These are phyloP conservation scores for Myxozyma melibiosi DNA, from an alignment of 805 yeast genomes.

Conservation along the genomic window DNA sequence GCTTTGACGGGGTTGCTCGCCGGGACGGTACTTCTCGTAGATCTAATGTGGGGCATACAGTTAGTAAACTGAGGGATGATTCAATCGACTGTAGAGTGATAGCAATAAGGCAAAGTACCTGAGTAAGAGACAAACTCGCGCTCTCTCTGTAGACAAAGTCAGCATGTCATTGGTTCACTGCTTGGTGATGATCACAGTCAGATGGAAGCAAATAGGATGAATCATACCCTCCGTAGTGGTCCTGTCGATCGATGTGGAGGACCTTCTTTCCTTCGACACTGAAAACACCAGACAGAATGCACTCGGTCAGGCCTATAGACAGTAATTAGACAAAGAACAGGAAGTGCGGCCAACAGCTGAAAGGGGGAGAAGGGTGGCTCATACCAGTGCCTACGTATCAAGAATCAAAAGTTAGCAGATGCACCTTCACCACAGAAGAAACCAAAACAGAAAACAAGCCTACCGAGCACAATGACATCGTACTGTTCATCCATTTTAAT, in stretches of 20 bases:
- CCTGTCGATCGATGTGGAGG: slow-evolving; percentile 92
- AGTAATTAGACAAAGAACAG: background rate
- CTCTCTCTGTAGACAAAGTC: slow-evolving; percentile 60
- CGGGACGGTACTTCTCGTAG: slow-evolving; percentile 85
- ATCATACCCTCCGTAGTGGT: slow-evolving; percentile 79
- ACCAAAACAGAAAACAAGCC: slow-evolving; percentile 28
- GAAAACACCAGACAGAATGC: slow-evolving; percentile 87
- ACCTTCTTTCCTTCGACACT: slow-evolving; percentile 99
- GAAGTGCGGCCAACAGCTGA: background rate
- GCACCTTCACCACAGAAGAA: background rate
- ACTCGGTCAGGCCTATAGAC: slow-evolving; percentile 83
- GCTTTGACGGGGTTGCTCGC: slow-evolving; percentile 60
- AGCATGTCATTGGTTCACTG: background rate
- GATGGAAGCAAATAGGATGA: background rate
- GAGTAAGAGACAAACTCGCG: slow-evolving; percentile 76
- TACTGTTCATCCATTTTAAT: slow-evolving; percentile 83
- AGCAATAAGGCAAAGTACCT: slow-evolving; percentile 39
- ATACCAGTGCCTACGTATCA: slow-evolving; percentile 41
- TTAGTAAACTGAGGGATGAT: background rate
- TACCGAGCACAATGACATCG: slow-evolving; percentile 94
- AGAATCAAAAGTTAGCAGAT: slow-evolving; percentile 3
- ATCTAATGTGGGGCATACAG: slow-evolving; percentile 47
- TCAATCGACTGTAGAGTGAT: background rate
- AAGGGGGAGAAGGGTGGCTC: slow-evolving; percentile 5
- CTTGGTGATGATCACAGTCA: background rate